Conservation (phyloP, 129 eudicot species). For the Saussurea involucrata region DNA sequence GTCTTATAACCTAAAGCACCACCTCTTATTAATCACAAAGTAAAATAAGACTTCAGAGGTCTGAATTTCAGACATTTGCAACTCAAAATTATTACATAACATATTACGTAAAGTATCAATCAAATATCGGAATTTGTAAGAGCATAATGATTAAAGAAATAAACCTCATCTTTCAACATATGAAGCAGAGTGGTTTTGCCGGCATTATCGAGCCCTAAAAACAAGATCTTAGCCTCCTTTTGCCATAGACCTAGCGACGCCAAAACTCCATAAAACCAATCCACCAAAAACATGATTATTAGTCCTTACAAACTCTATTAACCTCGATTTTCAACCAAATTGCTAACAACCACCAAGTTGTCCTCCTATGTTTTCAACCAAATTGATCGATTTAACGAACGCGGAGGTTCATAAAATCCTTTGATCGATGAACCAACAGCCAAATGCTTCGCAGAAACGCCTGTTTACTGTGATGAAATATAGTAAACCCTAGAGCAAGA, state of each 20-base stretch:
- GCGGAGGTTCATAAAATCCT: constrained; percentile 12
- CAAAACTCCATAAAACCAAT: constrained; percentile 93
- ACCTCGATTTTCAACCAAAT: constrained; percentile 17
- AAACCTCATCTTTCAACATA: constrained; percentile 97
- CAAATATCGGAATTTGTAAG: background rate
- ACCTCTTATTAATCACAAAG: too few species aligned
- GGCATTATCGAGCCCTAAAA: constrained; percentile 94
- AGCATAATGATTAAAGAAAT: constrained; percentile 7
- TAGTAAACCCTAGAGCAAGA: constrained; percentile 42
- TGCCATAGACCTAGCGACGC: constrained; percentile 96
- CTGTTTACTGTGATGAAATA: constrained; percentile 4
- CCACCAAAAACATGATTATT: constrained; percentile 70
- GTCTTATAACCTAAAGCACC: too few species aligned
- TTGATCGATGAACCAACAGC: constrained; percentile 3
- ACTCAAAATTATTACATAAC: background rate
- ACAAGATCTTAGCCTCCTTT: constrained; percentile 93
- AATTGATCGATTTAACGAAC: constrained; percentile 40
- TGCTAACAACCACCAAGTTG: background rate
- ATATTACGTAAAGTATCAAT: background rate
- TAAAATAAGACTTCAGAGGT: too few species aligned
- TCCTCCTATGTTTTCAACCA: background rate
- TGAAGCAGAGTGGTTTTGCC: constrained; percentile 96
- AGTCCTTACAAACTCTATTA: background rate
- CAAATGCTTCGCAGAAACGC: background rate
- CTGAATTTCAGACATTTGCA: background rate